phyloP scores from a whole-genome alignment of 768 basidiomycete genomes.

The Coprinopsis sp. region DNA sequence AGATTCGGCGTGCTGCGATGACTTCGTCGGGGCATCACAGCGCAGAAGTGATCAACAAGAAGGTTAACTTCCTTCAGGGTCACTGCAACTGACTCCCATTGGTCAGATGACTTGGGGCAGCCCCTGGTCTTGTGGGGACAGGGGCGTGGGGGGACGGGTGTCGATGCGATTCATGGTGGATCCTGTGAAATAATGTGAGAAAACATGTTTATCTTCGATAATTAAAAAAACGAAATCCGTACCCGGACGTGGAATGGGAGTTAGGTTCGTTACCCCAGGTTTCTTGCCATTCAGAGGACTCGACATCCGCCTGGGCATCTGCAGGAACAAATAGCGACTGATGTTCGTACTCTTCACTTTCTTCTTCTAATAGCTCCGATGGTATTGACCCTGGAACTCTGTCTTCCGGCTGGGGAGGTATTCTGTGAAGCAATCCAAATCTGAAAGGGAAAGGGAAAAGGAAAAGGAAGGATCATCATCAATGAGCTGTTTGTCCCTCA shows the following conservation, averaged over 20 bases:
- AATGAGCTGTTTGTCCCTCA: too few relatives aligned
- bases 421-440: slow-evolving; percentile 89
- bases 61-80: not conserved
- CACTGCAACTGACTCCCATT: slow-evolving; percentile 1
- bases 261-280: not conserved
- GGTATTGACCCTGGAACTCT: slow-evolving; percentile 54
- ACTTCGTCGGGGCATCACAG: too few relatives aligned
- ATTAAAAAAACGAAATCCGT: too few relatives aligned
- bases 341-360: slow-evolving; percentile 53
- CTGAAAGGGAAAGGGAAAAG: slow-evolving; percentile 32
- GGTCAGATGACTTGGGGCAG: not conserved
- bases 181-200: not conserved
- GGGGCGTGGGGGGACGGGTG: not conserved
- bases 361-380: slow-evolving; percentile 44
- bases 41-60: too few relatives aligned
- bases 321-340: slow-evolving; percentile 74
- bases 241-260: too few relatives aligned
- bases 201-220: not conserved
- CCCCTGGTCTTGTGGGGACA: slow-evolving; percentile 3
- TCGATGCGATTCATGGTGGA: not conserved
- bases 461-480: not conserved
- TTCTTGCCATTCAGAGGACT: not conserved
- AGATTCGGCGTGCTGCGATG: too few relatives aligned
- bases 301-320: slow-evolving; percentile 33
- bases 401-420: slow-evolving; percentile 71